phyloP scores from a whole-genome alignment of 495 filamentous ascomycete species.

The Ascobolus immersus region DNA sequence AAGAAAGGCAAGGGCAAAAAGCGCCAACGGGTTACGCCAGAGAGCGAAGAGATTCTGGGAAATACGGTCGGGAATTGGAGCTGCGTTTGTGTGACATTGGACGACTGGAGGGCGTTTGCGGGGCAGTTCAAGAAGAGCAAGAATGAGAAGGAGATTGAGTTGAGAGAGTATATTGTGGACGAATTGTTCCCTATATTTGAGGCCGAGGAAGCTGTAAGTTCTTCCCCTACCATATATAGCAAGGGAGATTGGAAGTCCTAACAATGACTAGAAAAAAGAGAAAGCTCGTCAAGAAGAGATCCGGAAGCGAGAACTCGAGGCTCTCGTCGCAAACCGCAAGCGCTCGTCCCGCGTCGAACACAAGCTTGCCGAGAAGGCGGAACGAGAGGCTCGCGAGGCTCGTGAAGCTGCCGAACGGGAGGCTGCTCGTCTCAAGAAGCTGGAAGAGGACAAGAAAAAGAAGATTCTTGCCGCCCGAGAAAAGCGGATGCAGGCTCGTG shows the following conservation, averaged over 20 bases:
- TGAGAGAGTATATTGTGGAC: constrained; percentile 40
- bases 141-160: constrained; percentile 55
- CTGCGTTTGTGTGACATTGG: constrained; percentile 55
- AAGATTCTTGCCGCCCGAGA: constrained; percentile 57
- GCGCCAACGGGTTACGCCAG: constrained; percentile 22
- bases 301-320: constrained; percentile 8
- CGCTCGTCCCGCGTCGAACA: constrained; percentile 65
- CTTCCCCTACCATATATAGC: neutral
- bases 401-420: constrained; percentile 39
- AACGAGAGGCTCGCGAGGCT: constrained; percentile 40
- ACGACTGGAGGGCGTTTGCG: constrained; percentile 52
- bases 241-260: neutral
- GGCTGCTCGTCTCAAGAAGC: constrained; percentile 2
- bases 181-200: constrained; percentile 64
- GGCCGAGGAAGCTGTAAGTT: constrained; percentile 4
- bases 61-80: constrained; percentile 58
- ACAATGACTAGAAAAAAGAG: constrained; percentile 22
- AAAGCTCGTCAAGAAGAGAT: constrained; percentile 51
- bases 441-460: constrained; percentile 36
- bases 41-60: constrained; percentile 38
- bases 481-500: constrained; percentile 56
- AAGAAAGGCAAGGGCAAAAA: constrained; percentile 39
- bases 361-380: constrained; percentile 56
- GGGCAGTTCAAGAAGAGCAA: constrained; percentile 42
- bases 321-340: constrained; percentile 56